Base-by-base conservation (phyloP, 176 grass and related monocot genomes). In the Metroxylon sagu region DNA sequence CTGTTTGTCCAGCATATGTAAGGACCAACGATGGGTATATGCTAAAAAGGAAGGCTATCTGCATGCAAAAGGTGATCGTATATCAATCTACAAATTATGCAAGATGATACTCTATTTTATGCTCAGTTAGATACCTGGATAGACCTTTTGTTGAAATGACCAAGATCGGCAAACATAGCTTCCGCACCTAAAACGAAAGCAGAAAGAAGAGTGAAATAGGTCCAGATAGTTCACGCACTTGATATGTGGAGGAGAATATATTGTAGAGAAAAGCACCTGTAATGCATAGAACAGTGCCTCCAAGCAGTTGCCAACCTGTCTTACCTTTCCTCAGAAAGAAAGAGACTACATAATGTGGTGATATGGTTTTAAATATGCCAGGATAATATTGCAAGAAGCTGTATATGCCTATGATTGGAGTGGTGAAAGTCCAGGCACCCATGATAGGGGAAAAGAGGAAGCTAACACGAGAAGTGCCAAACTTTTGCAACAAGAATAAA, bases 81-180 rank as follows among this genome's bases (percentile, higher is more conserved):
- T 29, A 29, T 4, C 4, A 29, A 29, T 29, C 28, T 29, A 3
- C 28, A 29, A 29, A 29, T 29, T 29, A 29, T 29, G 28, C 28
- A 1, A 23, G 21, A 29, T 29, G 28, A 29, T 29, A 29, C 3
- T 29, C 28, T 29, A 29, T 29, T 29, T 29, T 29, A 29, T 29
- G 28, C 28, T 29, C 4, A 29, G 28, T 29, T 29, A 29, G 4
- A 29, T 70, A 95, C 89, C 85, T 95, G 82, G 76, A 95, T 95
- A 49, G 82, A 57, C 29, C 78, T 83, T 74, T 80, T 95, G 76
- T 80, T 85, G 70, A 89, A 89, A 75, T 95, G 89, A 25, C 85
- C 89, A 57, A 95, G 85, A 73, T 95, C 85, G 59, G 82, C 89
- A 75, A 95, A 83, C 89, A 95, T 95, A 59, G 85, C 85, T 75